These are phyloP conservation scores for Mycena pura DNA, from an alignment of 768 basidiomycete species.

Conservation along the genomic window DNA sequence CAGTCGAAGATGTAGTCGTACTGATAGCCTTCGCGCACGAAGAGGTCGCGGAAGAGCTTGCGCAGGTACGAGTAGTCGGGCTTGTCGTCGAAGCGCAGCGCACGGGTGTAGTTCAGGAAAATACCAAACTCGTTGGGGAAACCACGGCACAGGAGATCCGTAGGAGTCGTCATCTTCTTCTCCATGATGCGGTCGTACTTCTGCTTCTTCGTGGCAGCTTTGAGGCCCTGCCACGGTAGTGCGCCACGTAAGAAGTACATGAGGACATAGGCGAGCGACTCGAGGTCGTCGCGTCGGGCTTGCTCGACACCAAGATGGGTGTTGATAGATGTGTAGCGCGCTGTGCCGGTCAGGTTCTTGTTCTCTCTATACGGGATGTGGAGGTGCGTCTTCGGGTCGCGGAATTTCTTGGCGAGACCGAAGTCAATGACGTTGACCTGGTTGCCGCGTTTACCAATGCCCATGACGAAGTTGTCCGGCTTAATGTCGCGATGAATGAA, in stretches of 20 bases:
- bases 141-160: constrained; percentile 94
- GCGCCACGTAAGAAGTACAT: constrained; percentile 99
- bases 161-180: constrained; percentile 99
- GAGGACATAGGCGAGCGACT: constrained; percentile 97
- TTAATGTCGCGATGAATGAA: constrained; percentile 99
- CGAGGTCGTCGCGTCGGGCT: constrained; percentile 96
- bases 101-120: constrained; percentile 98
- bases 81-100: constrained; percentile 99
- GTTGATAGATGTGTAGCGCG: constrained; percentile 99
- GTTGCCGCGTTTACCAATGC: constrained; percentile 98
- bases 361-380: constrained; percentile 99
- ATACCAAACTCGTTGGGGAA: constrained; percentile 99
- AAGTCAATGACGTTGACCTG: constrained; percentile 99
- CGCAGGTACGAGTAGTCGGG: constrained; percentile 99
- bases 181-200: constrained; percentile 99
- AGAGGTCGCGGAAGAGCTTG: constrained; percentile 98
- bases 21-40: constrained; percentile 96
- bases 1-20: constrained; percentile 99
- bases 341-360: constrained; percentile 99
- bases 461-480: constrained; percentile 99
- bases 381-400: constrained; percentile 99
- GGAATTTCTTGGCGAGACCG: constrained; percentile 99
- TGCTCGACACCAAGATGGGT: constrained; percentile 99
- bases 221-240: constrained; percentile 98
- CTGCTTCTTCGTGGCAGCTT: constrained; percentile 99